Evolutionary conservation across 495 filamentous ascomycete genomes (phyloP).

Genomic region (Aspergillus asperescens): DNA sequence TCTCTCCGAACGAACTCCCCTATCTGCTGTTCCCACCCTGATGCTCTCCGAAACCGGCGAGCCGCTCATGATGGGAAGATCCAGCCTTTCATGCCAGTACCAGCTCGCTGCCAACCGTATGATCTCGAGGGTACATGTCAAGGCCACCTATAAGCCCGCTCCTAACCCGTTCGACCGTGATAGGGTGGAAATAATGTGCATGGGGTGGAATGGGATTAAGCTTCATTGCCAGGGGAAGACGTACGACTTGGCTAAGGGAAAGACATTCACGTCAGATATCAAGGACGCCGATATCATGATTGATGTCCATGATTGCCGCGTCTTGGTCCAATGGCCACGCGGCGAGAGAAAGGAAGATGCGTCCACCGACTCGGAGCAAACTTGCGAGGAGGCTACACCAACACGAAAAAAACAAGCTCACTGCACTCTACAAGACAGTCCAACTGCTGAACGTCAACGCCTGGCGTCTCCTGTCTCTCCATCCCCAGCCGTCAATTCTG

Average conservation of each 20-base stretch:
- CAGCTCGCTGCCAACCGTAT: slow-evolving; percentile 85
- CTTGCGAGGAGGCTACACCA: slow-evolving; percentile 58
- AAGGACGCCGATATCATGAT: slow-evolving; percentile 90
- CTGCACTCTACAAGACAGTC: slow-evolving; percentile 52
- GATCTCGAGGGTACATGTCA: slow-evolving; percentile 88
- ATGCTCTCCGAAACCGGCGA: slow-evolving; percentile 80
- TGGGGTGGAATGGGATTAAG: slow-evolving; percentile 94
- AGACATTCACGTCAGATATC: slow-evolving; percentile 85
- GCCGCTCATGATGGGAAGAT: slow-evolving; percentile 77
- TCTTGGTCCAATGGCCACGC: slow-evolving; percentile 81
- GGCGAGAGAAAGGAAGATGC: slow-evolving; percentile 54
- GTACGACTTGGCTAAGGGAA: slow-evolving; percentile 80
- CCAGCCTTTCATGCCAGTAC: slow-evolving; percentile 86
- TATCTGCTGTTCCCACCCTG: slow-evolving; percentile 73
- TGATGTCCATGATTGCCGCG: slow-evolving; percentile 88
- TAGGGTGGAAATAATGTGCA: slow-evolving; percentile 78
- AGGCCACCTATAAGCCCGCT: slow-evolving; percentile 73
- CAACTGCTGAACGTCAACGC: slow-evolving; percentile 56
- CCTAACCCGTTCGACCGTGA: slow-evolving; percentile 56
- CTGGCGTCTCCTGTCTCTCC: slow-evolving; percentile 70
- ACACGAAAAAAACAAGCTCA: slow-evolving; percentile 29
- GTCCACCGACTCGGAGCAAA: slow-evolving; percentile 59
- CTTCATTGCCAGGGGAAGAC: slow-evolving; percentile 86
- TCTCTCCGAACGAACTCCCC: slow-evolving; percentile 74
- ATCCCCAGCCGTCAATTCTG: slow-evolving; percentile 51